Evolutionary conservation across 2,329 filamentous ascomycete species (phyloP).

Genomic region (Oidium heveae): DNA sequence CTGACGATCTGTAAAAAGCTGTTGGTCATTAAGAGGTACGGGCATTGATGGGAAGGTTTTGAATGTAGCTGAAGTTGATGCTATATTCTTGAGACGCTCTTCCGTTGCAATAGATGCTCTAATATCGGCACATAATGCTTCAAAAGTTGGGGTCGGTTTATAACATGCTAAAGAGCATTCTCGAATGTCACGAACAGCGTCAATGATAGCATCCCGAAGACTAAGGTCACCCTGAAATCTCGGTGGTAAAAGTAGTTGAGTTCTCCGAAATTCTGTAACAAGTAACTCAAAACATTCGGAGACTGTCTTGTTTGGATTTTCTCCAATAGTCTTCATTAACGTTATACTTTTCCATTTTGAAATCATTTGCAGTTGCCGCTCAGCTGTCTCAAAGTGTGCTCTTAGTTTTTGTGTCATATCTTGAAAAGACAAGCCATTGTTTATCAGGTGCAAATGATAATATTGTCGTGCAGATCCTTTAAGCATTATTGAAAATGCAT

Average conservation of each 20-base stretch:
- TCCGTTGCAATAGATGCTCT: too few relatives aligned
- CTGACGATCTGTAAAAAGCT: not conserved
- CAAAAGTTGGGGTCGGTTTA: too few relatives aligned
- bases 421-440: not conserved
- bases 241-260: not conserved
- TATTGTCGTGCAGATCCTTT: constrained; percentile 1
- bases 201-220: not conserved
- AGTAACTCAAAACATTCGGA: not conserved
- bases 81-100: too few relatives aligned
- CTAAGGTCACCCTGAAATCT: not conserved
- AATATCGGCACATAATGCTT: too few relatives aligned
- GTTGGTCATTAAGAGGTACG: not conserved
- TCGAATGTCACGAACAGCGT: not conserved
- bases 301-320: not conserved
- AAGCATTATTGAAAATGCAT: constrained; percentile 2
- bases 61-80: not conserved
- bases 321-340: not conserved
- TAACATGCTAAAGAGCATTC: not conserved
- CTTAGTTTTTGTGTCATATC: not conserved
- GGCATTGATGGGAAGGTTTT: not conserved
- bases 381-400: not conserved
- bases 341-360: not conserved
- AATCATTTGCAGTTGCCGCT: not conserved
- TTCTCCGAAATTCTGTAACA: not conserved
- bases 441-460: not conserved